Base-by-base conservation (phyloP, 495 filamentous ascomycete species). In the Staphylotrichum longicolle region DNA sequence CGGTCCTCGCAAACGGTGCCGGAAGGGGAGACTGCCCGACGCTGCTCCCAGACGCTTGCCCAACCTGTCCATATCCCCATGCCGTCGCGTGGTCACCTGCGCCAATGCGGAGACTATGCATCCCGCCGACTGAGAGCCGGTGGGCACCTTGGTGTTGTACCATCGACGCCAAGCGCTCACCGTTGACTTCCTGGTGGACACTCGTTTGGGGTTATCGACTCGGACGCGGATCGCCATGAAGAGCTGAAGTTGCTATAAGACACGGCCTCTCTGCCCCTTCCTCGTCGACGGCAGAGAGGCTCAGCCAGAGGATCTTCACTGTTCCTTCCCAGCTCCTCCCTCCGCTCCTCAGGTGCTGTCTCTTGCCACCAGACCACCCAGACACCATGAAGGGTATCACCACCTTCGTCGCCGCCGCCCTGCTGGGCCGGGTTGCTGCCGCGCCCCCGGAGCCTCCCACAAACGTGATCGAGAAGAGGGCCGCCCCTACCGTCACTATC, bases 401-500 rank as follows among this genome's bases (percentile, higher is more conserved):
- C 46, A 51, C 61, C 14, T 40, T 68, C 8, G 49, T 68, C 45
- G 50, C 63, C 40, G 59, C 63, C 60, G 67, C 66, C 60, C 58
- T 70, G 54, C 27, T 72, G 57, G 53, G 68, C 56, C 54, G 51
- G 7, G 66, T 70, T 34, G 58, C 63, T 51, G 67, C 74, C 50
- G 67, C 72, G 8, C 72, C 64, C 5, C 66, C 66, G 33, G 70
- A 75, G 51, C 68, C 73, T 5, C 70, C 72, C 3, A 62, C 72
- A 0, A 63, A 57, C 32, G 67, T 72, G 6, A 41, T 77, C 12
- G 72, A 75, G 61, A 68, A 73, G 64, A 66, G 78, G 49, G 74
- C 70, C 9, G 73, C 69, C 6, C 80, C 75, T 2, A 80, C 77
- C 27, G 83, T 86, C 46, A 65, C 72, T 20, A 72, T 75, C 12